Percentiles rank a stretch among this genome's conserved stretches.
Conservation (phyloP, 1,139 yeast species). For the Barnettozyma hawaiiensis region DNA sequence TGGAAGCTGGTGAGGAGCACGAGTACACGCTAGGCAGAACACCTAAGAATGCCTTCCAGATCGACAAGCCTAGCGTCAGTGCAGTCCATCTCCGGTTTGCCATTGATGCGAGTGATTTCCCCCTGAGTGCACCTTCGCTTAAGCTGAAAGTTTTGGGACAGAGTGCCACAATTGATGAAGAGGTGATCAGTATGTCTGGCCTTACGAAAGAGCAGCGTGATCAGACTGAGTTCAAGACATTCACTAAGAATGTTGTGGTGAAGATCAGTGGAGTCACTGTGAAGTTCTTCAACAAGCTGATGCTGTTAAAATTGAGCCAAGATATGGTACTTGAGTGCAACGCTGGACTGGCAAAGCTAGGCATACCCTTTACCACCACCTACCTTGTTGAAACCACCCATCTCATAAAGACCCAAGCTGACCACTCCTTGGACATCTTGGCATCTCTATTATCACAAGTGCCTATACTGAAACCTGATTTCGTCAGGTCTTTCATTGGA, state of each 20-base stretch:
- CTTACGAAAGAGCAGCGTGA: constrained; percentile 8
- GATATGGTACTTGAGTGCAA: constrained; percentile 7
- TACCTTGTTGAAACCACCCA: constrained; percentile 16
- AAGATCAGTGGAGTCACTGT: constrained; percentile 6
- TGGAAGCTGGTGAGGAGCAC: constrained; percentile 6
- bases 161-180: constrained; percentile 9
- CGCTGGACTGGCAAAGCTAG: constrained; percentile 7
- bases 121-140: constrained; percentile 8
- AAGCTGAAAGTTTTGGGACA: constrained; percentile 10
- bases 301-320: constrained; percentile 4
- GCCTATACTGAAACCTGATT: constrained; percentile 13
- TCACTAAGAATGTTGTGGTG: constrained; percentile 4
- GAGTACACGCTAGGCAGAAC: constrained; percentile 10
- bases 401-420: constrained; percentile 9
- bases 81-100: constrained; percentile 10
- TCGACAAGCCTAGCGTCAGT: constrained; percentile 11
- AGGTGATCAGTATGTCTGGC: constrained; percentile 1
- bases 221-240: constrained; percentile 1
- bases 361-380: constrained; percentile 9
- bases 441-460: constrained; percentile 18
- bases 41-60: constrained; percentile 3
- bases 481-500: constrained; percentile 6
- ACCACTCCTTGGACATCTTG: constrained; percentile 11
- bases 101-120: constrained; percentile 9
- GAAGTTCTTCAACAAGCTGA: constrained; percentile 6